A percentile compares a stretch with the other conserved stretches of the same genome.
phyloP scores from a whole-genome alignment of 2,329 filamentous ascomycete genomes.

The Ophiostoma fasciatum region DNA sequence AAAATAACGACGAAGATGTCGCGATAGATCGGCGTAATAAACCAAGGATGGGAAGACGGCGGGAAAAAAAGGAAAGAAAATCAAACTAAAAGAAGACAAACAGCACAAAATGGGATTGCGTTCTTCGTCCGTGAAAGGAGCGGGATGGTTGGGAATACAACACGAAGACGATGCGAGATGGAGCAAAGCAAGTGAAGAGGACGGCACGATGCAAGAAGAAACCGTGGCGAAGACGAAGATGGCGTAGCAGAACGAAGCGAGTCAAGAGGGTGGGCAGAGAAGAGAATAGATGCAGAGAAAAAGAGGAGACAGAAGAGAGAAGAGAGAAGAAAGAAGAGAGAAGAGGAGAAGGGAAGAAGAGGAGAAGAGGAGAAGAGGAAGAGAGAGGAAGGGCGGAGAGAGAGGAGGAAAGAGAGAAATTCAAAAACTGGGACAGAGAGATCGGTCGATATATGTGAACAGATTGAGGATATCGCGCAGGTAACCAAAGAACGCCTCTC shows the following conservation, averaged over 20 bases:
- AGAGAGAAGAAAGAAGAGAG: background rate
- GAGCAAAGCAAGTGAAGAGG: too few species aligned
- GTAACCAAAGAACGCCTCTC: conserved; percentile 1
- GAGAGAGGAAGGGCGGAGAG: background rate
- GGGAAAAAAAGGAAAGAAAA: background rate
- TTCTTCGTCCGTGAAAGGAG: background rate
- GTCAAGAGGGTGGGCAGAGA: too few species aligned
- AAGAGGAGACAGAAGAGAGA: background rate
- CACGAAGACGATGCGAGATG: too few species aligned
- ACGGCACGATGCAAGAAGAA: too few species aligned
- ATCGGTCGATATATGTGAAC: background rate
- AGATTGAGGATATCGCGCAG: background rate
- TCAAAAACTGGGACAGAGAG: background rate
- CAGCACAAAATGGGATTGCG: background rate
- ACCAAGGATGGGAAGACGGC: conserved; percentile 7
- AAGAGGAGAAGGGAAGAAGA: background rate
- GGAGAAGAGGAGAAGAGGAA: background rate
- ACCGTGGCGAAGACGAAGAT: too few species aligned
- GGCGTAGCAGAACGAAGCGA: too few species aligned
- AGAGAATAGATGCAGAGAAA: background rate
- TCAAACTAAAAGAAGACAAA: background rate
- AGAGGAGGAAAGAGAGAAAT: background rate
- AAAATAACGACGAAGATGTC: conserved; percentile 11
- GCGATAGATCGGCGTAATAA: conserved; percentile 11
- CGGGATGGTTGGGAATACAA: background rate